Evolutionary conservation across 2,329 filamentous ascomycete species (phyloP).

Genomic region (Metarhizium anisopliae): DNA sequence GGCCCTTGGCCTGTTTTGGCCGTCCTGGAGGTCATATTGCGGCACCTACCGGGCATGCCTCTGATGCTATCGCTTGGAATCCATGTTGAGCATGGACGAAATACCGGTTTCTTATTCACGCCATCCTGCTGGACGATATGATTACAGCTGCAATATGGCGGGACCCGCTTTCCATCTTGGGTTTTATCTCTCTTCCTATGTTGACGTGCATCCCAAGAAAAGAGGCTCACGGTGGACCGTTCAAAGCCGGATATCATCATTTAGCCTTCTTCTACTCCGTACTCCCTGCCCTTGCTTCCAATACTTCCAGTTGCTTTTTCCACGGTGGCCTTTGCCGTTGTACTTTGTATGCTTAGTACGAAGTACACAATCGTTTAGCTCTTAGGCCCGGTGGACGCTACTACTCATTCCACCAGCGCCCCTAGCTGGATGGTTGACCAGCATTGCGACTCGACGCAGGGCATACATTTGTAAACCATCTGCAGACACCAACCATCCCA

Average conservation of each 20-base stretch:
- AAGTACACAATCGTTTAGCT: neutral
- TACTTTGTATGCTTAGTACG: neutral
- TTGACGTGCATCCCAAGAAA: neutral
- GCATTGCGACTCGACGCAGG: slow-evolving; percentile 5
- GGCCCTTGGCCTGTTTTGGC: neutral
- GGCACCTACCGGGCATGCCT: neutral
- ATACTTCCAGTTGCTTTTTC: slow-evolving; percentile 6
- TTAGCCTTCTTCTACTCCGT: neutral
- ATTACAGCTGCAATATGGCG: neutral
- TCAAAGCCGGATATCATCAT: neutral
- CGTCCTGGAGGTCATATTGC: neutral
- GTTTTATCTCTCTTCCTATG: neutral
- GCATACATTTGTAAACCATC: slow-evolving; percentile 10
- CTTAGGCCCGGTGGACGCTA: neutral
- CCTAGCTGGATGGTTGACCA: slow-evolving; percentile 1
- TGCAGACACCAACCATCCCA: slow-evolving; percentile 20
- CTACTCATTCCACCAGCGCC: neutral
- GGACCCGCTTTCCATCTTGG: neutral
- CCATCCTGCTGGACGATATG: neutral
- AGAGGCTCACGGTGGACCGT: neutral
- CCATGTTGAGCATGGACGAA: neutral
- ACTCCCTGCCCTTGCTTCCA: slow-evolving; percentile 1
- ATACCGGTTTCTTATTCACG: neutral
- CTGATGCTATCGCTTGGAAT: slow-evolving; percentile 1
- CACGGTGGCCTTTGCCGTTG: slow-evolving; percentile 3